Percentiles rank a stretch among this genome's conserved stretches.
phyloP scores from a whole-genome alignment of 2,329 filamentous ascomycete species.

The Aspergillus floridensis region DNA sequence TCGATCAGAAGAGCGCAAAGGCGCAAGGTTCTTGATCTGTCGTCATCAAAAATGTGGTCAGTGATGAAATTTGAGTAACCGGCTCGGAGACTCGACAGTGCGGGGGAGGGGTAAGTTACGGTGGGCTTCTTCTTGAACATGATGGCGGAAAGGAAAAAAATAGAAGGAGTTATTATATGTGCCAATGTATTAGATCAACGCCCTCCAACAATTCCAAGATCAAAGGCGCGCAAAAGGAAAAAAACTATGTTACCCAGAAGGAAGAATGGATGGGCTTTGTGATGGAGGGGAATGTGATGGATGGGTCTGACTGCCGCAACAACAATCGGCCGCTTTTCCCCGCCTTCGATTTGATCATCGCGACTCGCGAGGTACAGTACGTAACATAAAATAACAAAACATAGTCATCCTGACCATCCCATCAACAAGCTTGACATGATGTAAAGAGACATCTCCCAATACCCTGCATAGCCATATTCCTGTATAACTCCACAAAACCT shows the following conservation, averaged over 20 bases:
- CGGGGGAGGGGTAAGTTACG: constrained; percentile 38
- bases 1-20: constrained; percentile 65
- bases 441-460: no score
- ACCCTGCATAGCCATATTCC: no score
- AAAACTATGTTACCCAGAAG: not conserved
- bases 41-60: not conserved
- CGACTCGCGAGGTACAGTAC: not conserved
- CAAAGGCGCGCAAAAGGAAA: not conserved
- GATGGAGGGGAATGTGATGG: constrained; percentile 2
- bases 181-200: not conserved
- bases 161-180: not conserved
- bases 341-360: constrained; percentile 3
- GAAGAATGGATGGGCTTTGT: not conserved
- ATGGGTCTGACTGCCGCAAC: constrained; percentile 19
- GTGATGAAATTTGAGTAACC: not conserved
- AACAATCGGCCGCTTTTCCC: constrained; percentile 22
- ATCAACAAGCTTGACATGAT: no score
- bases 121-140: constrained; percentile 67
- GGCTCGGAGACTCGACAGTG: constrained; percentile 16
- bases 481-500: not conserved
- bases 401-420: no score
- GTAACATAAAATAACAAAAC: no score
- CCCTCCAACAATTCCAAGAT: not conserved
- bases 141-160: constrained; percentile 2
- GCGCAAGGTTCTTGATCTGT: constrained; percentile 64